These are phyloP conservation scores for Trametes gibbosa DNA, from an alignment of 768 basidiomycete genomes.

Conservation along the genomic window DNA sequence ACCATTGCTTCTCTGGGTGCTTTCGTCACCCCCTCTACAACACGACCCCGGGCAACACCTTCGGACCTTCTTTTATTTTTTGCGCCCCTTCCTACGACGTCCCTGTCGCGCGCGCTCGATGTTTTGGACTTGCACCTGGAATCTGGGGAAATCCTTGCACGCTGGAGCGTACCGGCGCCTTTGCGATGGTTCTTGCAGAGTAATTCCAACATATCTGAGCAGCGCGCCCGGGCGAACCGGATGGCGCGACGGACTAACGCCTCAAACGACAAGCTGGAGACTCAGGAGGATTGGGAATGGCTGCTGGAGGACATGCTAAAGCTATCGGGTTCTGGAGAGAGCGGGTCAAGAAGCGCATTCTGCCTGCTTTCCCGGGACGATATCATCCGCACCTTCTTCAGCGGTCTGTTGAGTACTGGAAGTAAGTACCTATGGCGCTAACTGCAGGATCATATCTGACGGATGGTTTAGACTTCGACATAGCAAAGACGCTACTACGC, in stretches of 20 bases:
- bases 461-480: slow-evolving; percentile 51
- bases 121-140: slow-evolving; percentile 93
- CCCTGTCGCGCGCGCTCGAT: slow-evolving; percentile 82
- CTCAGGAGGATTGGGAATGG: slow-evolving; percentile 80
- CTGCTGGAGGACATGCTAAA: slow-evolving; percentile 90
- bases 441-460: slow-evolving; percentile 4
- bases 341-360: slow-evolving; percentile 71
- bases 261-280: slow-evolving; percentile 48
- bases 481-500: slow-evolving; percentile 63
- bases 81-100: slow-evolving; percentile 66
- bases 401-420: slow-evolving; percentile 81
- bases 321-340: slow-evolving; percentile 62
- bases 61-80: slow-evolving; percentile 80
- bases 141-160: slow-evolving; percentile 85
- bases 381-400: slow-evolving; percentile 78
- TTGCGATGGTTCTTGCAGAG: slow-evolving; percentile 91
- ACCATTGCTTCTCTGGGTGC: slow-evolving; percentile 78
- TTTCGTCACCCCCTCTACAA: slow-evolving; percentile 74
- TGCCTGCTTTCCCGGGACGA: slow-evolving; percentile 71
- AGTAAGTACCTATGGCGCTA: slow-evolving; percentile 53
- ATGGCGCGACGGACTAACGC: slow-evolving; percentile 75
- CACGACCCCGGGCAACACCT: slow-evolving; percentile 52
- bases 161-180: slow-evolving; percentile 83
- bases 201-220: slow-evolving; percentile 58
- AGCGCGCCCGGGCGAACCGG: slow-evolving; percentile 81